Conservation (phyloP, 2,329 filamentous ascomycete species). For the Sphaerulina vaccinii region DNA sequence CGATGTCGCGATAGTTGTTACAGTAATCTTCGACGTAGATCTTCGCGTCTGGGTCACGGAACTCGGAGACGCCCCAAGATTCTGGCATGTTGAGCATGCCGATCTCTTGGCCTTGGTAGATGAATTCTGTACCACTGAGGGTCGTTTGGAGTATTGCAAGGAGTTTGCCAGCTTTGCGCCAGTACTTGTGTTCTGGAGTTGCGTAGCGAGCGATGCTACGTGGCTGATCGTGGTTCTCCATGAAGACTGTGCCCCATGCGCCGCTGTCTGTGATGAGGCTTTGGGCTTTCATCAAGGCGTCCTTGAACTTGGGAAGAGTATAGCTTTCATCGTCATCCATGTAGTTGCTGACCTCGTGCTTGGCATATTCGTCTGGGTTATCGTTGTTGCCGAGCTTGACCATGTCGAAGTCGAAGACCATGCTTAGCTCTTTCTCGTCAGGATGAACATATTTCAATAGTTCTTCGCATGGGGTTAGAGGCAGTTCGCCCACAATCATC, state of each 20-base stretch:
- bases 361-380: conserved; percentile 28
- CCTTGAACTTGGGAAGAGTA: conserved; percentile 29
- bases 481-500: conserved; percentile 56
- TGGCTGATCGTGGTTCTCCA: conserved; percentile 66
- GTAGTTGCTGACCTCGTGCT: conserved; percentile 29
- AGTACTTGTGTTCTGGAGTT: conserved; percentile 31
- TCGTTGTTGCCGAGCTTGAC: conserved; percentile 47
- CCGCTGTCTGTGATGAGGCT: conserved; percentile 56
- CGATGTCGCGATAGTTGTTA: conserved; percentile 55
- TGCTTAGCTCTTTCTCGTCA: conserved; percentile 59
- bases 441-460: conserved; percentile 56
- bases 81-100: conserved; percentile 64
- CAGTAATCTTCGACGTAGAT: conserved; percentile 58
- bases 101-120: conserved; percentile 70
- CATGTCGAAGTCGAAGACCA: conserved; percentile 72
- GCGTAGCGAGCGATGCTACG: conserved; percentile 54
- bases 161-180: conserved; percentile 58
- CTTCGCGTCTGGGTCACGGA: conserved; percentile 24
- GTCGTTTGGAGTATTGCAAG: conserved; percentile 58
- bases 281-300: conserved; percentile 27
- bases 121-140: conserved; percentile 62
- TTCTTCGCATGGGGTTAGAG: conserved; percentile 48
- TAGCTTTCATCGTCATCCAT: conserved; percentile 33
- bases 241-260: conserved; percentile 65
- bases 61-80: conserved; percentile 48